phyloP scores from a whole-genome alignment of 2,329 filamentous ascomycete species.

The Calonectria ilicicola region DNA sequence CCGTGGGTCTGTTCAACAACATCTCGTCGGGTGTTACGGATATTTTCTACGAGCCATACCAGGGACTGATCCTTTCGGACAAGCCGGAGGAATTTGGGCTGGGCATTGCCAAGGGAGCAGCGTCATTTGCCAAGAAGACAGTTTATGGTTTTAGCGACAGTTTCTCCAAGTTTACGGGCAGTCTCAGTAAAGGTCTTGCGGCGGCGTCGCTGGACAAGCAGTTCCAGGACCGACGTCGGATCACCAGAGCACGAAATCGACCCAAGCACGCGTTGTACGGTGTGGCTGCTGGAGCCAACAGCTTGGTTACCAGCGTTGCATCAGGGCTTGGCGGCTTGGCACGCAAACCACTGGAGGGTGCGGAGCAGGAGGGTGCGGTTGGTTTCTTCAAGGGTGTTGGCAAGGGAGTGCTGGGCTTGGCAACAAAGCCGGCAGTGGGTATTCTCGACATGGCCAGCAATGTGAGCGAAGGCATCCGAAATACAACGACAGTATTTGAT shows the following conservation, averaged over 20 bases:
- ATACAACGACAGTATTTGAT: slow-evolving; percentile 98
- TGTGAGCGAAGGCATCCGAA: slow-evolving; percentile 96
- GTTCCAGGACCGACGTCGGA: slow-evolving; percentile 95
- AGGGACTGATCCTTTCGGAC: slow-evolving; percentile 96
- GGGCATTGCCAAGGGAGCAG: slow-evolving; percentile 95
- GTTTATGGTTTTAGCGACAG: slow-evolving; percentile 98
- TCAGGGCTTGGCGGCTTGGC: slow-evolving; percentile 95
- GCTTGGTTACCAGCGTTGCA: slow-evolving; percentile 90
- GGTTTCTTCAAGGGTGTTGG: slow-evolving; percentile 98
- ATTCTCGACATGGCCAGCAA: slow-evolving; percentile 98
- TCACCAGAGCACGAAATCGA: slow-evolving; percentile 90
- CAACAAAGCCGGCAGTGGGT: slow-evolving; percentile 96
- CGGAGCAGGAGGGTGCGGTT: slow-evolving; percentile 92
- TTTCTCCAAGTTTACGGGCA: slow-evolving; percentile 97
- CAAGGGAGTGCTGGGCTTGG: slow-evolving; percentile 93
- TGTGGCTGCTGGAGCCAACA: slow-evolving; percentile 94
- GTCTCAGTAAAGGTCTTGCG: slow-evolving; percentile 94
- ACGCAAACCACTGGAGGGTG: slow-evolving; percentile 92
- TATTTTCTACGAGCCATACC: slow-evolving; percentile 99
- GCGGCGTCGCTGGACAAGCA: slow-evolving; percentile 98
- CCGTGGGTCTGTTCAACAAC: slow-evolving; percentile 97
- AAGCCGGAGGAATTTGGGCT: slow-evolving; percentile 94
- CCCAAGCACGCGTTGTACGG: slow-evolving; percentile 98
- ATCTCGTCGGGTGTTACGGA: slow-evolving; percentile 97
- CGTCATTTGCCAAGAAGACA: slow-evolving; percentile 97